These are phyloP conservation scores for Podospora pseudocomata DNA, from an alignment of 495 filamentous ascomycete genomes.

Conservation along the genomic window DNA sequence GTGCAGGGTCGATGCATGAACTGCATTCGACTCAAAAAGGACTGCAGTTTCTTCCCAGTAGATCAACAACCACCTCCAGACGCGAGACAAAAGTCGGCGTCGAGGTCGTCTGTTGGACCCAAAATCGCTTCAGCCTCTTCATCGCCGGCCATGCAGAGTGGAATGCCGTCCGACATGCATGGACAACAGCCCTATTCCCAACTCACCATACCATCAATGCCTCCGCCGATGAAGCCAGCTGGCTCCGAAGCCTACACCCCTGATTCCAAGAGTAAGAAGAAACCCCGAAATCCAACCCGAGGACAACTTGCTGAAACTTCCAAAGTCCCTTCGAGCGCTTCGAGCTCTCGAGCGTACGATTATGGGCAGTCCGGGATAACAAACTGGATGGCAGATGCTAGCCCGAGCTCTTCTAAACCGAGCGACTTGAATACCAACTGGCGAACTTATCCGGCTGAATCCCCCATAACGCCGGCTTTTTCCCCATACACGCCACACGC, in stretches of 20 bases:
- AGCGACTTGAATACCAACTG: conserved; percentile 36
- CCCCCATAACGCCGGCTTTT: conserved; percentile 41
- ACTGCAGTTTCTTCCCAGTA: conserved; percentile 91
- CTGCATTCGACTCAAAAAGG: conserved; percentile 94
- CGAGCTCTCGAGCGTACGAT: conserved; percentile 34
- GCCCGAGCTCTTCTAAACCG: conserved; percentile 34
- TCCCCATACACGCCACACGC: conserved; percentile 41
- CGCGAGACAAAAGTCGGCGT: conserved; percentile 36
- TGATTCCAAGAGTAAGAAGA: conserved; percentile 41
- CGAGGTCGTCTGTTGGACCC: conserved; percentile 38
- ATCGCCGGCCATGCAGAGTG: conserved; percentile 46
- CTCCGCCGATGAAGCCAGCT: conserved; percentile 42
- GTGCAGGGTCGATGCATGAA: conserved; percentile 83
- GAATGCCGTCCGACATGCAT: conserved; percentile 43
- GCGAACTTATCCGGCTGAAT: conserved; percentile 38
- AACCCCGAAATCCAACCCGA: neutral
- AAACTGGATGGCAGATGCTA: conserved; percentile 44
- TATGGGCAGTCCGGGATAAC: conserved; percentile 41
- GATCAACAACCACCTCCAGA: conserved; percentile 69
- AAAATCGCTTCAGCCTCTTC: conserved; percentile 47
- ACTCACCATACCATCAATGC: conserved; percentile 49
- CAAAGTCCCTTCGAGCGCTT: conserved; percentile 35
- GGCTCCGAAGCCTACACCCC: conserved; percentile 38
- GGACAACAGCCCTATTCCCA: conserved; percentile 42
- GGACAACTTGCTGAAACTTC: conserved; percentile 29